Evolutionary conservation across 2,329 filamentous ascomycete species (phyloP), one percentile per base, ranked within the genome.

Genomic region (Neofusicoccum cordaticola): DNA sequence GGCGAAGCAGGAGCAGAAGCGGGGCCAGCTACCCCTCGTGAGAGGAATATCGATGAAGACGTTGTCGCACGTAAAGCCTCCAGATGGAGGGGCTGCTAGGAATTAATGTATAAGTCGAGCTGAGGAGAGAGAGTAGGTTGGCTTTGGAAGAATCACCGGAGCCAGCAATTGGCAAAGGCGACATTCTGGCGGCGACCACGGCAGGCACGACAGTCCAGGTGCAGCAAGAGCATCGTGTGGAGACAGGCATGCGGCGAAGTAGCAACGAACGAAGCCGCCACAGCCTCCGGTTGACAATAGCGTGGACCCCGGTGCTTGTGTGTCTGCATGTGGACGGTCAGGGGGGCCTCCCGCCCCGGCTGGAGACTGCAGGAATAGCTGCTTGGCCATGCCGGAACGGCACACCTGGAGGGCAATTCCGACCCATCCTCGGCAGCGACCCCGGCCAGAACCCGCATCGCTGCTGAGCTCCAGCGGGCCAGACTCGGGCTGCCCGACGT

Each of bases 1-100:
- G 15, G 34, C 15, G 66, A 52, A 63, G 62, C 57, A 42, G 71
- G 67, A 45, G 71, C 68, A 34, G 73, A 73, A 63, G 74, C 68
- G 37, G 75, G 73, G 35, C 71, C 74, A 47, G 80, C 80, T 66
- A 82, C 78, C 62, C 76, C 79, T 62, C 79, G 71, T 27, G 80
- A 82, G 57, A 83, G 74, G 63, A 81, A 73, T 41, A 82, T 82
- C 66, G 81, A 77, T 52, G 79, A 82, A 77, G 81, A 80, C 80
- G 79, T 82, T 34, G 69, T 80, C 60, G 61, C 51, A 11, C 50
- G 17, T 19, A 13, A 35, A 11, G n/a, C 61, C 48, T 37, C 37
- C 22, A 19, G 39, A 13, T 19, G 27, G n/a, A 35, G 44, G 41
- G 17, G n/a, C n/a, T 11, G 48, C 15, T 35, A 17, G 39, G 61